These are phyloP conservation scores for Simplicillium sp. DNA, from an alignment of 2,329 filamentous ascomycete genomes.

Conservation along the genomic window DNA sequence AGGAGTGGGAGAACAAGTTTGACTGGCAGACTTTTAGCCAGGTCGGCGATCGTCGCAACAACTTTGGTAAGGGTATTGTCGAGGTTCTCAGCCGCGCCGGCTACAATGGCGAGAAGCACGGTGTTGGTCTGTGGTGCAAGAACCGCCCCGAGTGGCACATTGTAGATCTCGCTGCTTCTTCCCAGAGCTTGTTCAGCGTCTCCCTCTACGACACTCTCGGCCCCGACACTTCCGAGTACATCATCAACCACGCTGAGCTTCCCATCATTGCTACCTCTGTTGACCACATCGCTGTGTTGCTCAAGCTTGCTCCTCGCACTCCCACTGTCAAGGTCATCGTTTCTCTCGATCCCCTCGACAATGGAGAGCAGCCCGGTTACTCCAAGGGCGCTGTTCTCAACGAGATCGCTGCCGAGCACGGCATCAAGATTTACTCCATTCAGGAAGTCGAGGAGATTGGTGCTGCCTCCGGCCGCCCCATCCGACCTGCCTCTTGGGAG, in stretches of 20 bases:
- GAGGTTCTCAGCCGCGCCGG: constrained; percentile 70
- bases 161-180: constrained; percentile 74
- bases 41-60: constrained; percentile 67
- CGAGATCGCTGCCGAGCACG: constrained; percentile 62
- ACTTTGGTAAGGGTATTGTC: constrained; percentile 77
- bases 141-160: constrained; percentile 81
- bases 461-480: constrained; percentile 56
- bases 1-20: constrained; percentile 65
- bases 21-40: constrained; percentile 78
- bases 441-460: constrained; percentile 76
- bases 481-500: constrained; percentile 63
- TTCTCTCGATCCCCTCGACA: constrained; percentile 72
- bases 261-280: constrained; percentile 69
- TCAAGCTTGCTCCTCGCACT: constrained; percentile 69
- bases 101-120: constrained; percentile 52
- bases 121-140: constrained; percentile 77
- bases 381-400: constrained; percentile 75
- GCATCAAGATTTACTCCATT: constrained; percentile 72
- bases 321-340: constrained; percentile 82
- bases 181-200: constrained; percentile 80
- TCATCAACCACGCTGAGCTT: constrained; percentile 82
- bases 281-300: constrained; percentile 68
- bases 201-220: constrained; percentile 96
- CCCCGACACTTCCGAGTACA: constrained; percentile 88
- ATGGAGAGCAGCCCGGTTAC: constrained; percentile 65